Percentiles rank a stretch among this genome's conserved stretches.
Evolutionary conservation across 257 asterid species (phyloP).

Genomic region (Parsonsia alboflavescens): DNA sequence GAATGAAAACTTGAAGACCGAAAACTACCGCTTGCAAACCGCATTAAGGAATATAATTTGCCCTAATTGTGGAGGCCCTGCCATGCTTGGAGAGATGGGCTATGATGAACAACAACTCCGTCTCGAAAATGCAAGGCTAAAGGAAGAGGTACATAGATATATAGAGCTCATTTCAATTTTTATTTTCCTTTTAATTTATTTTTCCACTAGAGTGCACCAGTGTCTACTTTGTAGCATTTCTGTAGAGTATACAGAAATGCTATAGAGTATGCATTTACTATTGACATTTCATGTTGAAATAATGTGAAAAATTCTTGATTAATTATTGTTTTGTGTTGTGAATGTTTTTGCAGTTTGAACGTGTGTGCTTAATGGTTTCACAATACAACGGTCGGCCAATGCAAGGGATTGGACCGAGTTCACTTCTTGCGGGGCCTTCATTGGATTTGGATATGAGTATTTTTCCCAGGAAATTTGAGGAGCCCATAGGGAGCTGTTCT

Average conservation of each 20-base stretch:
- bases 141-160: slow-evolving; percentile 56
- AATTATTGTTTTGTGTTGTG: not conserved
- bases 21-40: slow-evolving; percentile 71
- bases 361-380: slow-evolving; percentile 53
- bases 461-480: slow-evolving; percentile 51
- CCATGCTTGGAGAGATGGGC: slow-evolving; percentile 82
- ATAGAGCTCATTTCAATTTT: not conserved
- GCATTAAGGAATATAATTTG: slow-evolving; percentile 70
- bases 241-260: too few relatives aligned
- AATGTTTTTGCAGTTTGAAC: slow-evolving; percentile 46
- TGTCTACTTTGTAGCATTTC: too few relatives aligned
- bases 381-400: slow-evolving; percentile 65
- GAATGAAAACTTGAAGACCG: slow-evolving; percentile 73
- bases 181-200: not conserved
- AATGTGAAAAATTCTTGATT: not conserved
- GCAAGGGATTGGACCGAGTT: slow-evolving; percentile 35
- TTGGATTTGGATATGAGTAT: slow-evolving; percentile 59
- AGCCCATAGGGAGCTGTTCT: slow-evolving; percentile 28
- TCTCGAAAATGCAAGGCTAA: slow-evolving; percentile 87
- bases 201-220: too few relatives aligned
- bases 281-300: too few relatives aligned
- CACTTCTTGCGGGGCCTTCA: slow-evolving; percentile 41
- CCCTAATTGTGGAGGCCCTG: slow-evolving; percentile 94
- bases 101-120: slow-evolving; percentile 83
- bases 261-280: too few relatives aligned